Base-by-base conservation (phyloP, 2,329 filamentous ascomycete genomes). In the Aspergillus quadrilineatus region DNA sequence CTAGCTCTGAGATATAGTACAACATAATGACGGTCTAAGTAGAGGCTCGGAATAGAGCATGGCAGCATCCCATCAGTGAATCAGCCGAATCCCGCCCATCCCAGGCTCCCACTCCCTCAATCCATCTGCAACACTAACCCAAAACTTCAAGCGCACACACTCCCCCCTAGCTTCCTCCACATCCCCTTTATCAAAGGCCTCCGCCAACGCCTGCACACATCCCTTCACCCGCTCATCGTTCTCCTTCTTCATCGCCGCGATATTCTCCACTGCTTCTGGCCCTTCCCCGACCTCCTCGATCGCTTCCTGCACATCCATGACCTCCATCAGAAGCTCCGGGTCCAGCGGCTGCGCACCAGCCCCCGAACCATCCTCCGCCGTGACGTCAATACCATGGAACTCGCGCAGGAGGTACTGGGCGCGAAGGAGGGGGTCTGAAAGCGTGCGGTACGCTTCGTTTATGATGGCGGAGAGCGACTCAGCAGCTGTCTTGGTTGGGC, bases 371-470 rank as follows among this genome's bases (percentile, higher is more conserved):
- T 97, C 92, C 64, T 87, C 85, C 1, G 85, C 86, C 0, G 72
- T 75, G 22, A 94, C 85, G 68, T 96, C 90, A 17, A 92, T 82
- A 0, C 87, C 90, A 41, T 87, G 82, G 52, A 71, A 69, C 50
- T 88, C 77, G 4, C 77, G 74, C 0, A 97, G 82, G 5, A 97
- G 77, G 71, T 97, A 96, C 72, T 97, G 91, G n/a, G 93, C 92
- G 26, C 94, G 85, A 47, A 84, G 74, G 10, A 99, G 79, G 14
- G 94, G 92, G 64, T 88, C 85, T 49, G 84, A 79, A 0, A 99
- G 83, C 2, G 92, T 96, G 68, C 85, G 88, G 81, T 95, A 97
- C 0, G 94, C 94, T 63, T 92, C 88, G 79, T 97, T 97, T 73
- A 97, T 92, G 28, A 85, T 82, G 6, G 90, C 84, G 8, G 89